Evolutionary conservation across 768 basidiomycete species (phyloP).

Genomic region (Coprinellus micaceus): DNA sequence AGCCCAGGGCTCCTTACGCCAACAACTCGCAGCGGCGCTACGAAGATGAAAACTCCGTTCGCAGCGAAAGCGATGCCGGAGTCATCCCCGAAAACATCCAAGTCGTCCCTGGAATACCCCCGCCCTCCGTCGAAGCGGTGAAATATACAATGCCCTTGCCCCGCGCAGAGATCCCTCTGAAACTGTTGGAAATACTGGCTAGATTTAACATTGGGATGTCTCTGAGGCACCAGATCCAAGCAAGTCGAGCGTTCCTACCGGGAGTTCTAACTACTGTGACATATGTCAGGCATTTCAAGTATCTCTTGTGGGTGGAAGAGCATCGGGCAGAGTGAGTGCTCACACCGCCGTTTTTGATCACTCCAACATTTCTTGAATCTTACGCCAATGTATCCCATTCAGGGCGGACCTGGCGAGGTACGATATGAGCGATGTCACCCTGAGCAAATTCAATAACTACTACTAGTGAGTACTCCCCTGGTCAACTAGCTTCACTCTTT

Average conservation of each 20-base stretch:
- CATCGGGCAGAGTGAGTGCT: conserved; percentile 38
- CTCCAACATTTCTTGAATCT: background rate
- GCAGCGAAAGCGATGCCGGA: conserved; percentile 35
- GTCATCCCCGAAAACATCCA: conserved; percentile 25
- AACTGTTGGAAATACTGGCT: conserved; percentile 18
- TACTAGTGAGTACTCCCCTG: conserved; percentile 34
- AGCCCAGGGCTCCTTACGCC: conserved; percentile 44
- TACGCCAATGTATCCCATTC: background rate
- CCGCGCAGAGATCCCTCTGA: conserved; percentile 33
- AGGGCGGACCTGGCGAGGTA: conserved; percentile 33
- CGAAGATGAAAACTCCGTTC: conserved; percentile 24
- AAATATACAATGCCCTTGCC: conserved; percentile 41
- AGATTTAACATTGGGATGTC: conserved; percentile 28
- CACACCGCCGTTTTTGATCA: background rate
- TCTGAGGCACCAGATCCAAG: conserved; percentile 23
- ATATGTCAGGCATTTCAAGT: conserved; percentile 46
- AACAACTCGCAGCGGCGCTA: conserved; percentile 39
- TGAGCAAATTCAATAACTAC: conserved; percentile 27
- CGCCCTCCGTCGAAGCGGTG: conserved; percentile 38
- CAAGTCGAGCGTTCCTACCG: conserved; percentile 40
- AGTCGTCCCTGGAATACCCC: conserved; percentile 40
- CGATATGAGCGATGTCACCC: conserved; percentile 31
- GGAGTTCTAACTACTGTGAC: conserved; percentile 30
- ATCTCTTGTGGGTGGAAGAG: conserved; percentile 56
- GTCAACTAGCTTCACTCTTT: background rate